Conservation (phyloP, 192 early-diverging fungal species). For the Entomortierella beljakovae region DNA sequence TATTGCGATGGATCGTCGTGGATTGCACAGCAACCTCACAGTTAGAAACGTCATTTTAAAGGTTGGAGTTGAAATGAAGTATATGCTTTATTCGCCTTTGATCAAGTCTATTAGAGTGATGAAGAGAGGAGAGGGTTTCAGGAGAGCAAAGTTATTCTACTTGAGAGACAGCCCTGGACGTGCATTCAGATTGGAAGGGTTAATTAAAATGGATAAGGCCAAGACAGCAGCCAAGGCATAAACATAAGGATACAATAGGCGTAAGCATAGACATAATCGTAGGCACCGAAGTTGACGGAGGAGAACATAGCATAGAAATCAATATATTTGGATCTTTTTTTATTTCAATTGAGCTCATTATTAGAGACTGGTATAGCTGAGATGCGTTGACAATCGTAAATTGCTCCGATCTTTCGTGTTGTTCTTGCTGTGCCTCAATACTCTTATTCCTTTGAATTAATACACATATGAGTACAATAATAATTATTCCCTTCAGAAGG, state of each 20-base stretch:
- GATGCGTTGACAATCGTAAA: too few species aligned
- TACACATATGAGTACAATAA: too few species aligned
- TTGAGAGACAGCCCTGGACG: slow-evolving; percentile 82
- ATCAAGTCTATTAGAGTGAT: slow-evolving; percentile 79
- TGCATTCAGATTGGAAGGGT: slow-evolving; percentile 66
- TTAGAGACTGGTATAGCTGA: too few species aligned
- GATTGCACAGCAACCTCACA: slow-evolving; percentile 80
- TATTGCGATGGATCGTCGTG: slow-evolving; percentile 79
- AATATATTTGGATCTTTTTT: too few species aligned
- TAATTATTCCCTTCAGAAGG: too few species aligned
- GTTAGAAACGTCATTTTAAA: slow-evolving; percentile 82
- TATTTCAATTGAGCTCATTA: too few species aligned
- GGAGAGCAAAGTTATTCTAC: slow-evolving; percentile 83
- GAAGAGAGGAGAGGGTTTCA: slow-evolving; percentile 64
- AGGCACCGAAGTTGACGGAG: too few species aligned
- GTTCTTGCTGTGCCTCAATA: too few species aligned
- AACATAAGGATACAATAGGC: neutral
- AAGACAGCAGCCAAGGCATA: slow-evolving; percentile 40
- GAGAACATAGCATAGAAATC: too few species aligned
- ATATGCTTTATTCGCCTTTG: slow-evolving; percentile 80
- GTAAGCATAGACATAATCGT: too few species aligned
- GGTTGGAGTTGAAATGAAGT: slow-evolving; percentile 82
- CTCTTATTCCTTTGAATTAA: too few species aligned
- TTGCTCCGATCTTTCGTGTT: too few species aligned
- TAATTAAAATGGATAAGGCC: slow-evolving; percentile 49